Percentiles rank a stretch among this genome's conserved stretches.
Conservation (phyloP, 352 stramenopile genomes). For the Pythium pectinolyticum region DNA sequence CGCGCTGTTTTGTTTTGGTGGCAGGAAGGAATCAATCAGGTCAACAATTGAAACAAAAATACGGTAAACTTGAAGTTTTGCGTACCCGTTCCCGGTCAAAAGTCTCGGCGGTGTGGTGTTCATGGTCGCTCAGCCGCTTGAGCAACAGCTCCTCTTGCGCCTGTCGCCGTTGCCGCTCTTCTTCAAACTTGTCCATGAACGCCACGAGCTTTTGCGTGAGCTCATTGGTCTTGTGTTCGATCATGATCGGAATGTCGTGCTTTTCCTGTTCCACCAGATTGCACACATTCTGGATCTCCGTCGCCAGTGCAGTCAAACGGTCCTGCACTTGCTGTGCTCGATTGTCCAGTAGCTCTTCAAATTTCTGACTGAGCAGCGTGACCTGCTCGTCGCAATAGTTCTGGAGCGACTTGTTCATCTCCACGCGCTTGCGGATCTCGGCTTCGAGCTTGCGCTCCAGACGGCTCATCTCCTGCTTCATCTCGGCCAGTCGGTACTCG, state of each 20-base stretch:
- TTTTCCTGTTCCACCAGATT: slow-evolving; percentile 84
- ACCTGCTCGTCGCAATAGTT: slow-evolving; percentile 90
- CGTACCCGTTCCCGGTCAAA: slow-evolving; percentile 67
- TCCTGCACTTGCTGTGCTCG: slow-evolving; percentile 75
- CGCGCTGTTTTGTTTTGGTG: slow-evolving; percentile 26
- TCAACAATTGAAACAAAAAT: neutral
- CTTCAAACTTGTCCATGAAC: slow-evolving; percentile 90
- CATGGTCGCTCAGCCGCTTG: slow-evolving; percentile 90
- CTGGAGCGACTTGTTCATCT: slow-evolving; percentile 93
- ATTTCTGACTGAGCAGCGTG: slow-evolving; percentile 73
- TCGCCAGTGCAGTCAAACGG: slow-evolving; percentile 65
- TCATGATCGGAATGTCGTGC: slow-evolving; percentile 87
- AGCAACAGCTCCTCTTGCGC: slow-evolving; percentile 88
- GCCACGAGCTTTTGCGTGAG: slow-evolving; percentile 84
- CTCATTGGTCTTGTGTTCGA: slow-evolving; percentile 88
- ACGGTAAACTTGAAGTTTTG: too few relatives aligned
- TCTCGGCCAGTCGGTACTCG: slow-evolving; percentile 91
- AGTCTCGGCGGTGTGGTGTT: slow-evolving; percentile 69
- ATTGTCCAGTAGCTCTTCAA: slow-evolving; percentile 79
- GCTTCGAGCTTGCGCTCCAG: slow-evolving; percentile 91
- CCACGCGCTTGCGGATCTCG: slow-evolving; percentile 93
- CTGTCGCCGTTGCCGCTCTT: slow-evolving; percentile 79
- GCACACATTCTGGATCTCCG: slow-evolving; percentile 82
- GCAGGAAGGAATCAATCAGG: neutral
- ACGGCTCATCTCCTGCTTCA: slow-evolving; percentile 90